Evolutionary conservation across 805 yeast genomes (phyloP).

Genomic region (Saccharomycopsis javanensis): DNA sequence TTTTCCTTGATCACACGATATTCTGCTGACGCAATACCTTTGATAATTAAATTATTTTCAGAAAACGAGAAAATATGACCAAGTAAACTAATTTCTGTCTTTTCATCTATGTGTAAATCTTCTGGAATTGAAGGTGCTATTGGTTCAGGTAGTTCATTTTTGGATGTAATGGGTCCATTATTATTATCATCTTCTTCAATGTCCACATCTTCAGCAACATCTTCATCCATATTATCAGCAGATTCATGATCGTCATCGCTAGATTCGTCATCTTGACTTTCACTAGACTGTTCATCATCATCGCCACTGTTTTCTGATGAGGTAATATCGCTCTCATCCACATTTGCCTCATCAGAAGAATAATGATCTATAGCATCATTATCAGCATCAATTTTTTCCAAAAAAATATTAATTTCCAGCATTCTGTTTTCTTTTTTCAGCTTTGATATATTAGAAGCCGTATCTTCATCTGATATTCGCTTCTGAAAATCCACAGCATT

Average conservation of each 20-base stretch:
- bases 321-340: neutral
- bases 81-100: slow-evolving; percentile 57
- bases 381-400: neutral
- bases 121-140: slow-evolving; percentile 58
- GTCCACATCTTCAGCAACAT: slow-evolving; percentile 19
- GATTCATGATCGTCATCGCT: too few relatives aligned
- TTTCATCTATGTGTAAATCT: slow-evolving; percentile 47
- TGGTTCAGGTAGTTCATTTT: slow-evolving; percentile 67
- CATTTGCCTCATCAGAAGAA: slow-evolving; percentile 4
- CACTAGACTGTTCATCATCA: slow-evolving; percentile 11
- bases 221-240: slow-evolving; percentile 23
- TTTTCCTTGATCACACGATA: slow-evolving; percentile 73
- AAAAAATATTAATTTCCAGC: slow-evolving; percentile 3
- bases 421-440: slow-evolving; percentile 1
- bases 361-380: neutral
- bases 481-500: neutral
- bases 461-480: neutral
- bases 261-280: slow-evolving; percentile 22
- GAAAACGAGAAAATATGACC: slow-evolving; percentile 65
- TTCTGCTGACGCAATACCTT: slow-evolving; percentile 73
- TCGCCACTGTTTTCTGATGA: neutral
- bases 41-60: slow-evolving; percentile 61
- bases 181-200: slow-evolving; percentile 36
- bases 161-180: slow-evolving; percentile 64
- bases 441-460: neutral